phyloP scores from a whole-genome alignment of 164 flowering plant species.

The Protea cynaroides region DNA sequence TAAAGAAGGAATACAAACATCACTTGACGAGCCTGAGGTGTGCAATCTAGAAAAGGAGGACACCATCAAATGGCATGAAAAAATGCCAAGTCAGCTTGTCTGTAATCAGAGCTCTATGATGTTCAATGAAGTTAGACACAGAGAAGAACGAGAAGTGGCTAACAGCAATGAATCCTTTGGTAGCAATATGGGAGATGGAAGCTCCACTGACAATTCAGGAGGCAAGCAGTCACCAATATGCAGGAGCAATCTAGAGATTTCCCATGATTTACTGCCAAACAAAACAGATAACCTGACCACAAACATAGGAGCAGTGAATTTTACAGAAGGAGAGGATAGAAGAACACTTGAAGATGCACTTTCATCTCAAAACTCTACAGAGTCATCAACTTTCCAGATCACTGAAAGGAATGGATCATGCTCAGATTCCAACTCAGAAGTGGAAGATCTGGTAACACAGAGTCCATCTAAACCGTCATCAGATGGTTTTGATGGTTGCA shows the following conservation, averaged over 20 bases:
- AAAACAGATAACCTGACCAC: conserved; percentile 1
- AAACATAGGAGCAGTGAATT: conserved; percentile 18
- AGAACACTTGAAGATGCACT: conserved; percentile 33
- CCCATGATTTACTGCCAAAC: conserved; percentile 10
- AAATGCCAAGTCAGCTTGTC: conserved; percentile 2
- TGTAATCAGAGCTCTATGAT: conserved; percentile 6
- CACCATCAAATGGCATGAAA: conserved; percentile 14
- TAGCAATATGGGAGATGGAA: conserved; percentile 8
- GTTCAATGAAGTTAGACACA: conserved; percentile 7
- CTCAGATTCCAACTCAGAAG: conserved; percentile 55
- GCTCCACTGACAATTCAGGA: conserved; percentile 8
- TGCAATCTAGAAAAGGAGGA: conserved; percentile 6
- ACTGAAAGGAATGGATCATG: conserved; percentile 33
- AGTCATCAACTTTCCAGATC: conserved; percentile 13
- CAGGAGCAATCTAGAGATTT: background rate
- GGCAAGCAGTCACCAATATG: conserved; percentile 3
- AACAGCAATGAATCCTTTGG: conserved; percentile 19
- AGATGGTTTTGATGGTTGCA: conserved; percentile 3
- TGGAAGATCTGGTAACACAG: conserved; percentile 31
- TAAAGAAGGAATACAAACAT: conserved; percentile 4
- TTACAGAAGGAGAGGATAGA: conserved; percentile 17
- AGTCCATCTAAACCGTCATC: conserved; percentile 3
- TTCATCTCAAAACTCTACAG: conserved; percentile 31
- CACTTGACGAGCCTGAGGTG: conserved; percentile 28
- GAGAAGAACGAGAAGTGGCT: conserved; percentile 14